Base-by-base conservation (phyloP, 495 filamentous ascomycete species). In the Xylaria venustula region DNA sequence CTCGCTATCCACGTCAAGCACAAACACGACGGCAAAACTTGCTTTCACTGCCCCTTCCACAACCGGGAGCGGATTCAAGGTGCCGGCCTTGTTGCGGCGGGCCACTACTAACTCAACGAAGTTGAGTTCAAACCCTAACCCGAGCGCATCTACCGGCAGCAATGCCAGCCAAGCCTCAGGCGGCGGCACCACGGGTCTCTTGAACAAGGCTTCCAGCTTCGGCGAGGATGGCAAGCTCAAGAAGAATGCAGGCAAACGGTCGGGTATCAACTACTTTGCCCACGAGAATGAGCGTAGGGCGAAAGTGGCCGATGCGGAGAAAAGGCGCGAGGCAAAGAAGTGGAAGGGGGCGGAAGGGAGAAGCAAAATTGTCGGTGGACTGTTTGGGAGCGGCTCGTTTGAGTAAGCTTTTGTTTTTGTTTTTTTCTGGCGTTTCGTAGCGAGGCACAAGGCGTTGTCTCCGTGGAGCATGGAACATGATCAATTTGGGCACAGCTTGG, bases 241-340 rank as follows among this genome's bases (percentile, higher is more conserved):
- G 77, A 90, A 88, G 78, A 88, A 85, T 23, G 86, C 87, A 19
- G 73, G 79, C 36, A 83, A 82, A 66, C 71, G 71, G 30, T 80
- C 77, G 2, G 83, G 83, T 36, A 85, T 96, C 32, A 92, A 93
- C 66, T 95, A 89, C 61, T 89, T 93, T 68, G 85, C 90, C 3
- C 83, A 91, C 46, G 93, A 90, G 75, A 87, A 74, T 64, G 87
- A 89, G 74, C 74, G 85, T 64, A 77, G 79, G 60, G 80, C 77
- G 3, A 78, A 77, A 34, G 68, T 89, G 20, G 83, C 83, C 42
- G 86, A 85, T 69, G 79, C 73, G 32, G 86, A 88, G 75, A 79
- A 78, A 69, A 79, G 81, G 68, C 77, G 88, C 49, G 86, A 87
- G 70, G 89, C 87, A 71, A 81, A 78, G 60, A 84, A 88, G 75